Evolutionary conservation across 108 stramenopile species (phyloP).

Genomic region (Skeletonema costatum): DNA sequence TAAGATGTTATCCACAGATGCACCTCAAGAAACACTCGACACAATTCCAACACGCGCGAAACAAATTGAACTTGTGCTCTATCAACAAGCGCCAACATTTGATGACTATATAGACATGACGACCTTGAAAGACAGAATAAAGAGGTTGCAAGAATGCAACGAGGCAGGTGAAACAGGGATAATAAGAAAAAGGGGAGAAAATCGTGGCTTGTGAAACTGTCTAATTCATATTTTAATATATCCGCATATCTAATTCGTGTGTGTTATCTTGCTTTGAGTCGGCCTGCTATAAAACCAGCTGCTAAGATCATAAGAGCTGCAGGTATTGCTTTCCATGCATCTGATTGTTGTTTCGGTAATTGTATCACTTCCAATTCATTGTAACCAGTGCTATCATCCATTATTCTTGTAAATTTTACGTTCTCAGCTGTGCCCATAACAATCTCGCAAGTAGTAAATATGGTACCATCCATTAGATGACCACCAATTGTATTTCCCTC

Average conservation of each 20-base stretch:
- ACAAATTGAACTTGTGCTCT: background rate
- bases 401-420: conserved; percentile 57
- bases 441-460: conserved; percentile 80
- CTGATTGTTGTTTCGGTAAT: background rate
- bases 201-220: background rate
- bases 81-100: background rate
- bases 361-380: conserved; percentile 50
- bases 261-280: background rate
- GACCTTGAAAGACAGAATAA: background rate
- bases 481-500: conserved; percentile 71
- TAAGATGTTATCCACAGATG: background rate
- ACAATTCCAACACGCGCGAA: background rate
- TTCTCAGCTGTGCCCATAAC: conserved; percentile 68
- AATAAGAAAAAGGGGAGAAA: background rate
- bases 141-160: background rate
- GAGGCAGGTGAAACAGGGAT: background rate
- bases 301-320: conserved; percentile 1
- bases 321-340: background rate
- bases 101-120: background rate
- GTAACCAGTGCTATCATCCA: conserved; percentile 72
- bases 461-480: conserved; percentile 68
- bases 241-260: background rate
- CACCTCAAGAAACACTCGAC: background rate
- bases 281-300: conserved; percentile 15
- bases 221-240: background rate